Evolutionary conservation across 345 rosid genomes (phyloP).

Genomic region (Bruguiera parviflora): DNA sequence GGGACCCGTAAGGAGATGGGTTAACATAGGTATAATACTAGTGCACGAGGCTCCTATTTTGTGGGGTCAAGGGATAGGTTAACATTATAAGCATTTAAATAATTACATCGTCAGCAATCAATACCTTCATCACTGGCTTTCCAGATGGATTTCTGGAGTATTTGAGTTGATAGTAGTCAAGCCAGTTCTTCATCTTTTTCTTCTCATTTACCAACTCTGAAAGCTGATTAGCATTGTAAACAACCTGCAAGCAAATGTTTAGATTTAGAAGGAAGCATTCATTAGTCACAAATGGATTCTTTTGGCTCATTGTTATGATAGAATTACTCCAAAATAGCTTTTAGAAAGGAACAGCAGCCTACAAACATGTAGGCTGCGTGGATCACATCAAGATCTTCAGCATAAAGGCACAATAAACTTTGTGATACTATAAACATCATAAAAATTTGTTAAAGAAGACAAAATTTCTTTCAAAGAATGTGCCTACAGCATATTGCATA

Average conservation of each 20-base stretch:
- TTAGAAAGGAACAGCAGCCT: too few relatives aligned
- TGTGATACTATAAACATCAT: too few relatives aligned
- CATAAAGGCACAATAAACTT: too few relatives aligned
- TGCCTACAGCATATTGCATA: too few relatives aligned
- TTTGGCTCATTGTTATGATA: neutral
- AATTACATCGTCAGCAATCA: neutral
- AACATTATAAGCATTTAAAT: neutral
- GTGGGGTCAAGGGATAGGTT: neutral
- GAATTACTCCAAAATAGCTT: too few relatives aligned
- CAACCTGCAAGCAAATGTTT: constrained; percentile 48
- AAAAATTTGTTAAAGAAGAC: too few relatives aligned
- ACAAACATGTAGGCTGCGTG: too few relatives aligned
- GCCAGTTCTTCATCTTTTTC: constrained; percentile 76
- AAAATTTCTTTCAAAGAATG: too few relatives aligned
- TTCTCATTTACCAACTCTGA: constrained; percentile 57
- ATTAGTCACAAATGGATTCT: neutral
- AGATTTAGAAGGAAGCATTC: constrained; percentile 4
- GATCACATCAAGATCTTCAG: too few relatives aligned
- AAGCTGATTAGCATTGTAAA: constrained; percentile 67
- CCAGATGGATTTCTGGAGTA: constrained; percentile 54
- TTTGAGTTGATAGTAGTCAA: constrained; percentile 74
- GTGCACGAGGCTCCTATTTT: too few relatives aligned
- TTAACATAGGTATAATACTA: too few relatives aligned
- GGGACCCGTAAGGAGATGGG: neutral
- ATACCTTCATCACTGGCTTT: constrained; percentile 60